Evolutionary conservation across 2,329 filamentous ascomycete genomes (phyloP).

Genomic region (Sclerotinia borealis): DNA sequence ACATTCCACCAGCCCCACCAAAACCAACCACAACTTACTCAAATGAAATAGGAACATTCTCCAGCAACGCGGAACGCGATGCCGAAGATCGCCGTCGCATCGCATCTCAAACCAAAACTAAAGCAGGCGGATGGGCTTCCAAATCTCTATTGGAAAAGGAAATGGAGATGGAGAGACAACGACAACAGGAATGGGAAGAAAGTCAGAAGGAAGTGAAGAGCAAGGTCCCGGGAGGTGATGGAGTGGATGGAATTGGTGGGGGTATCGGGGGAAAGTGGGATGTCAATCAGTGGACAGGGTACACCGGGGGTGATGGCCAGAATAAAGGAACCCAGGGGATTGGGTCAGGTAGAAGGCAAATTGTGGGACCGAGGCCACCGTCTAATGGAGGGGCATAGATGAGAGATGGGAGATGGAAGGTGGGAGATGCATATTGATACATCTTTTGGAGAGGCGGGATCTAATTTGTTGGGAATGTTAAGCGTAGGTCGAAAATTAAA

Average conservation of each 20-base stretch:
- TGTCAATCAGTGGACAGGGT: slow-evolving; percentile 51
- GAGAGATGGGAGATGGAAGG: background rate
- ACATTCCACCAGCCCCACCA: slow-evolving; percentile 37
- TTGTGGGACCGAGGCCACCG: slow-evolving; percentile 69
- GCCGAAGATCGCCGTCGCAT: slow-evolving; percentile 44
- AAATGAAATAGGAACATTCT: slow-evolving; percentile 36
- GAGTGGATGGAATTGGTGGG: slow-evolving; percentile 57
- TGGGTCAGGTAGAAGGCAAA: slow-evolving; percentile 66
- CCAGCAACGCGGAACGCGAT: slow-evolving; percentile 41
- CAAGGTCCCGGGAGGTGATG: slow-evolving; percentile 41
- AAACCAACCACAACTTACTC: slow-evolving; percentile 36
- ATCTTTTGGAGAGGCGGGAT: background rate
- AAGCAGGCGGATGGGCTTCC: slow-evolving; percentile 46
- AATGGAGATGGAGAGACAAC: slow-evolving; percentile 54
- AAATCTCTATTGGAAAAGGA: slow-evolving; percentile 53
- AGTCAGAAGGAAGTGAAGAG: slow-evolving; percentile 55
- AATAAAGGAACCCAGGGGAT: slow-evolving; percentile 61
- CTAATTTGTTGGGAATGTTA: background rate
- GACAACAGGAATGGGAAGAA: slow-evolving; percentile 65
- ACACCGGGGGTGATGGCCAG: slow-evolving; percentile 68
- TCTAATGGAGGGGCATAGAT: slow-evolving; percentile 9
- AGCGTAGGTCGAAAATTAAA: background rate
- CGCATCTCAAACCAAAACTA: slow-evolving; percentile 44
- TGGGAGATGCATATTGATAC: background rate
- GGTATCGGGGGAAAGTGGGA: slow-evolving; percentile 67